A percentile compares a stretch with the other conserved stretches of the same genome.
Conservation (phyloP, 139 green algal species). For the Pleodorina starrii region DNA sequence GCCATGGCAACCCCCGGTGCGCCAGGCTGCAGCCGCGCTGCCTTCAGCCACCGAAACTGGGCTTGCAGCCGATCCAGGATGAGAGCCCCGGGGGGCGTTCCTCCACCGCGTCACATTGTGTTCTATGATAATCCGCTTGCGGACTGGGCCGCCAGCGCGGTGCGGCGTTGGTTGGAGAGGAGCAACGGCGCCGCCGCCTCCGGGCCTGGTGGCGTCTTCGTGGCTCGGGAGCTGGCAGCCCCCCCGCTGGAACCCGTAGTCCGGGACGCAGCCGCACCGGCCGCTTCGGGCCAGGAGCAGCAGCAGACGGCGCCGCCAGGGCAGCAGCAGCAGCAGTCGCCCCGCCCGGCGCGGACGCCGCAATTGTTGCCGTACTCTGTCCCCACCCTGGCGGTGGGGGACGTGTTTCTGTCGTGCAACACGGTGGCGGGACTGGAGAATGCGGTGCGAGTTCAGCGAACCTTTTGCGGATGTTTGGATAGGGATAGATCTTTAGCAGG, state of each 20-base stretch:
- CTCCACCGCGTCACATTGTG: not conserved
- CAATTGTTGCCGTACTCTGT: not conserved
- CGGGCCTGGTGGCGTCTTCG: not conserved
- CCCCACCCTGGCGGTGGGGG: conserved; percentile 7
- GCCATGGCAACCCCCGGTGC: too few relatives aligned
- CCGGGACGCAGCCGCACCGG: not conserved
- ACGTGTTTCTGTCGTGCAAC: conserved; percentile 45
- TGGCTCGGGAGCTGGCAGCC: not conserved
- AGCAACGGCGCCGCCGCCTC: too few relatives aligned
- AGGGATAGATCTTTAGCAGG: too few relatives aligned
- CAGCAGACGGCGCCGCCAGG: not conserved
- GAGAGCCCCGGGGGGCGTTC: too few relatives aligned
- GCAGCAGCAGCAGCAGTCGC: conserved; percentile 18
- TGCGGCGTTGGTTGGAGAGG: not conserved
- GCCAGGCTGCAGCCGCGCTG: not conserved
- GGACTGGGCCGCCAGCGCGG: not conserved
- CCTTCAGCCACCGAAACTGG: not conserved
- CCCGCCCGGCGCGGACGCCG: not conserved
- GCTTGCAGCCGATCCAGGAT: not conserved
- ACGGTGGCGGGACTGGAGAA: conserved; percentile 25
- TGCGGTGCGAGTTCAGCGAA: too few relatives aligned
- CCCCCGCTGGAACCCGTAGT: too few relatives aligned
- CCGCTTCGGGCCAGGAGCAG: not conserved
- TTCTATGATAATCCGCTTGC: not conserved
- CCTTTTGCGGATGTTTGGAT: not conserved